Percentiles rank a stretch among this genome's conserved stretches.
These are phyloP conservation scores for Cymbopogon citratus DNA, from an alignment of 176 grass and related monocot genomes.

Conservation along the genomic window DNA sequence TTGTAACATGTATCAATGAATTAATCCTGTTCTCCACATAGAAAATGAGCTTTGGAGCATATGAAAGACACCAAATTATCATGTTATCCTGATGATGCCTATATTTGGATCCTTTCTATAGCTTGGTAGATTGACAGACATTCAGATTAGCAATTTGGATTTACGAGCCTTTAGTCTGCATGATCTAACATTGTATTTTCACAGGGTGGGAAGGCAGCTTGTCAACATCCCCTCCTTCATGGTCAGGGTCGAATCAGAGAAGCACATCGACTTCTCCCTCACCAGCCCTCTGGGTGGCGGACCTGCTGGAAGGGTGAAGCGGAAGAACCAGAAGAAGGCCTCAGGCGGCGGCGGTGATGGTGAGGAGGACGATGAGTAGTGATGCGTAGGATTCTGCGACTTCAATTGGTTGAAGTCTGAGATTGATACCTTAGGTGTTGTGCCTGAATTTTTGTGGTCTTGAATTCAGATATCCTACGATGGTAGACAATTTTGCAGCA, in stretches of 20 bases:
- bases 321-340: conserved; percentile 60
- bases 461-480: not conserved
- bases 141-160: not conserved
- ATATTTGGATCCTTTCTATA: not conserved
- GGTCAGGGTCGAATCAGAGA: conserved; percentile 73
- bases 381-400: not conserved
- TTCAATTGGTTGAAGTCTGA: not conserved
- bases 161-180: not conserved
- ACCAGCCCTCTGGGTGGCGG: conserved; percentile 61
- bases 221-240: conserved; percentile 76
- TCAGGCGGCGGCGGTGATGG: conserved; percentile 39
- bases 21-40: not conserved
- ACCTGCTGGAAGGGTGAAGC: conserved; percentile 57
- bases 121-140: not conserved
- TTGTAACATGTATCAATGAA: not conserved
- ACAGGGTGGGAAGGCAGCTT: conserved; percentile 59
- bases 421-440: not conserved
- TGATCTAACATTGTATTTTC: not conserved
- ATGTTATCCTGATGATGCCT: not conserved
- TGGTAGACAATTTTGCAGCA: not conserved
- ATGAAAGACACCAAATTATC: not conserved
- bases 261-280: conserved; percentile 57
- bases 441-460: not conserved
- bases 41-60: not conserved
- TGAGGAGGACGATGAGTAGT: conserved; percentile 54